phyloP scores from a whole-genome alignment of 2,329 filamentous ascomycete species.

The Paraconiothyrium brasiliense region DNA sequence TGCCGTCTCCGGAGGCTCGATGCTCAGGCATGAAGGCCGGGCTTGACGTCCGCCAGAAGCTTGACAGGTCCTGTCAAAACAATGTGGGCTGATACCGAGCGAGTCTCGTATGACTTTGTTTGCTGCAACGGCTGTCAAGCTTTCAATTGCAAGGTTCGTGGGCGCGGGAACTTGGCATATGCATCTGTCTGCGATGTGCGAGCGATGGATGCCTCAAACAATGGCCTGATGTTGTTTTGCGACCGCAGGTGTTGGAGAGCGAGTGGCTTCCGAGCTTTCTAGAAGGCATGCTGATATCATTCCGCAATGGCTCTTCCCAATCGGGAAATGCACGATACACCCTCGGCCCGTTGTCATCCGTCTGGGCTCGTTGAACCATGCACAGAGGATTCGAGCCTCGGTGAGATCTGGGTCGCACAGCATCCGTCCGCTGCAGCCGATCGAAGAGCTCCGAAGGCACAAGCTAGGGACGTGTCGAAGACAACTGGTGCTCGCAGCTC shows the following conservation, averaged over 20 bases:
- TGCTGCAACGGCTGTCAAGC: constrained; percentile 32
- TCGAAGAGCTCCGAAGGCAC: neutral
- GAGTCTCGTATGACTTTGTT: constrained; percentile 46
- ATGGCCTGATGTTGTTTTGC: constrained; percentile 46
- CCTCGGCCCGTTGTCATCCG: neutral
- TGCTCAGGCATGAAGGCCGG: constrained; percentile 23
- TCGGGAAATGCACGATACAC: constrained; percentile 23
- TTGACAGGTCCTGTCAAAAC: constrained; percentile 26
- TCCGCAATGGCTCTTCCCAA: constrained; percentile 14
- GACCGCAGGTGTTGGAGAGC: constrained; percentile 14
- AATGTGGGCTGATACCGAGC: constrained; percentile 31
- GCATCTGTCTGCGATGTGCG: constrained; percentile 20
- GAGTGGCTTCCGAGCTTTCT: constrained; percentile 6
- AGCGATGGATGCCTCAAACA: constrained; percentile 31
- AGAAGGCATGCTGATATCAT: constrained; percentile 18
- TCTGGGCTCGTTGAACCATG: neutral
- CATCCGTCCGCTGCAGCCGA: constrained; percentile 12
- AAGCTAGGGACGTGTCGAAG: neutral
- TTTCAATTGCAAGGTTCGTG: constrained; percentile 10
- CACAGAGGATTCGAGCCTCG: neutral
- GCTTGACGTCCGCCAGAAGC: constrained; percentile 20
- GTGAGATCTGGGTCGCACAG: constrained; percentile 9
- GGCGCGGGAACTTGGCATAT: constrained; percentile 19
- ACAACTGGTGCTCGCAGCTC: constrained; percentile 26
- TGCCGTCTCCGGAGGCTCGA: constrained; percentile 18